Conservation (phyloP, 257 asterid species). For the Dorcoceras hygrometricum region DNA sequence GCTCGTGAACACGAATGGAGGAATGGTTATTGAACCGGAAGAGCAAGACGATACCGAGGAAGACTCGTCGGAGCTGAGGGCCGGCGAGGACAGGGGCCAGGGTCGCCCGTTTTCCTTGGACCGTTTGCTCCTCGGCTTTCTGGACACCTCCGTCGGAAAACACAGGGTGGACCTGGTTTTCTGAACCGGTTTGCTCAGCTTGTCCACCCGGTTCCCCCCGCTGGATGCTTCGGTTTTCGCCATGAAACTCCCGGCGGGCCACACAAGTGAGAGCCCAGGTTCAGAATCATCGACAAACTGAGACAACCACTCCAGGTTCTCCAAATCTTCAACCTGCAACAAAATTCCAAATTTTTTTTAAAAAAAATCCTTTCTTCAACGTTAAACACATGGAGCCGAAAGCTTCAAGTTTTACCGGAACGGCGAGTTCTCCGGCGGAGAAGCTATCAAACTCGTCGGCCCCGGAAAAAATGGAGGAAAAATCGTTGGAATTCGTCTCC, state of each 20-base stretch:
- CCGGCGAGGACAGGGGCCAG: constrained; percentile 44
- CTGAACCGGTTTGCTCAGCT: constrained; percentile 33
- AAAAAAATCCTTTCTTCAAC: background rate
- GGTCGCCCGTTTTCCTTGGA: constrained; percentile 36
- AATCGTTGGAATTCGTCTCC: constrained; percentile 36
- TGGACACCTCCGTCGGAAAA: constrained; percentile 39
- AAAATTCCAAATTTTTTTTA: background rate
- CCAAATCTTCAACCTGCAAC: constrained; percentile 67
- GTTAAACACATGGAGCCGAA: background rate
- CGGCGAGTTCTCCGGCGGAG: constrained; percentile 58
- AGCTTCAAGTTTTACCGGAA: constrained; percentile 56
- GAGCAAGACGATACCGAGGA: constrained; percentile 50
- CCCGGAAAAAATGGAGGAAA: constrained; percentile 48
- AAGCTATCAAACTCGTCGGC: constrained; percentile 56
- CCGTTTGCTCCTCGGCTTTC: constrained; percentile 55
- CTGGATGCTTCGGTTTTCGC: constrained; percentile 27
- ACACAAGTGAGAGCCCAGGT: constrained; percentile 42
- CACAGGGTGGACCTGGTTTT: constrained; percentile 24
- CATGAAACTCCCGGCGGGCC: constrained; percentile 41
- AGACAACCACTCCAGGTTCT: constrained; percentile 79
- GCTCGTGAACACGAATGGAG: constrained; percentile 26
- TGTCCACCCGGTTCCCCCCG: constrained; percentile 28
- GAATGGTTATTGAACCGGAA: constrained; percentile 32
- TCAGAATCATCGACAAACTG: constrained; percentile 69
- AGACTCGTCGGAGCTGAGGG: constrained; percentile 40